These are phyloP conservation scores for Suhomyces ambrosiae DNA, from an alignment of 1,139 yeast genomes.

Conservation along the genomic window DNA sequence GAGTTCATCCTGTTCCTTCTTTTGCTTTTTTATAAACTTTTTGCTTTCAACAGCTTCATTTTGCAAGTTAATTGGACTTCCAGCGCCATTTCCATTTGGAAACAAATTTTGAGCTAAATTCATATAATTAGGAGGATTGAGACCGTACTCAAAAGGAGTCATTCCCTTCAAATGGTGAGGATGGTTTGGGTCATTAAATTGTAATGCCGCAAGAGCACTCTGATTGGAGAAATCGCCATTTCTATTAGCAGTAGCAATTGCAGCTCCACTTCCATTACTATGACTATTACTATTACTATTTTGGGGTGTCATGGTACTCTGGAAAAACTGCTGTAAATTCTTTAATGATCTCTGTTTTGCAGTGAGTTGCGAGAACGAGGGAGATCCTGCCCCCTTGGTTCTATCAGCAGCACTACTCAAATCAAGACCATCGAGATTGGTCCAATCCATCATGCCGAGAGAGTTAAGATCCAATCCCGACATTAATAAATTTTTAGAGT, in stretches of 20 bases:
- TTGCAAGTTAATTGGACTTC: slow-evolving; percentile 5
- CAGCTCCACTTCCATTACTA: slow-evolving; percentile 1
- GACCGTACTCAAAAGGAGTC: slow-evolving; percentile 42
- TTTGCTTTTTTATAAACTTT: slow-evolving; percentile 8
- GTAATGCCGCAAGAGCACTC: slow-evolving; percentile 25
- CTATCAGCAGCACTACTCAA: slow-evolving; percentile 12
- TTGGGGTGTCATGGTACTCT: slow-evolving; percentile 7
- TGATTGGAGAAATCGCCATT: slow-evolving; percentile 1
- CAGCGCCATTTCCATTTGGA: not conserved
- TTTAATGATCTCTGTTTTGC: slow-evolving; percentile 17
- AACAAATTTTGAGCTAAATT: slow-evolving; percentile 10
- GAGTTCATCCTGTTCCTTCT: slow-evolving; percentile 8
- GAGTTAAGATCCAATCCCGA: slow-evolving; percentile 30
- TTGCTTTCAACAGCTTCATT: slow-evolving; percentile 7
- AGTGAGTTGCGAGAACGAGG: slow-evolving; percentile 13
- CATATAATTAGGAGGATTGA: slow-evolving; percentile 23
- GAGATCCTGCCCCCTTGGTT: slow-evolving; percentile 15
- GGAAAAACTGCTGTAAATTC: slow-evolving; percentile 20
- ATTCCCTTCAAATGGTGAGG: slow-evolving; percentile 42
- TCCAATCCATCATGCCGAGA: slow-evolving; percentile 38
- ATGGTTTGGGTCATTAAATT: slow-evolving; percentile 37
- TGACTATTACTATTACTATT: not conserved
- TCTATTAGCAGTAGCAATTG: not conserved
- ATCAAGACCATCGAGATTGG: slow-evolving; percentile 30
- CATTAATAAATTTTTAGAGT: slow-evolving; percentile 21